Percentiles rank a stretch among this genome's conserved stretches.
Conservation (phyloP, 495 filamentous ascomycete genomes). For the Xylona heveae region DNA sequence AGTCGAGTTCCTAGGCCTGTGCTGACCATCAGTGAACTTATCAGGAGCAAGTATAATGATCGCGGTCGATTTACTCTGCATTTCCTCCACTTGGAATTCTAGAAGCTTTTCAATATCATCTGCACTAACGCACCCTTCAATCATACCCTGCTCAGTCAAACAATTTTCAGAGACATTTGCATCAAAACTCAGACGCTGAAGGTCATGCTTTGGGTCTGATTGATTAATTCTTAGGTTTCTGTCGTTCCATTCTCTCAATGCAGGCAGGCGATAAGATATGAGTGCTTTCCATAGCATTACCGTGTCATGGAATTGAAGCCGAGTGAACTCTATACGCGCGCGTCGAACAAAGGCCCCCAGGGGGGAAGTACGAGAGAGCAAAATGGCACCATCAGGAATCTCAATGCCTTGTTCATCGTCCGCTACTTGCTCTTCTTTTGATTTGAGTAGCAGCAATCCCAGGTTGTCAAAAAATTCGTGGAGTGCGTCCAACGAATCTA, state of each 20-base stretch:
- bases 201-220: too few relatives aligned
- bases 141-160: too few relatives aligned
- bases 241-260: constrained; percentile 44
- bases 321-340: constrained; percentile 55
- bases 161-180: too few relatives aligned
- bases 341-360: constrained; percentile 69
- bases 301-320: constrained; percentile 57
- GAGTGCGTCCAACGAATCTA: constrained; percentile 60
- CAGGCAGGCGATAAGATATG: constrained; percentile 55
- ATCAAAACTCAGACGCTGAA: constrained; percentile 56
- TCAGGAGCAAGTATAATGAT: neutral
- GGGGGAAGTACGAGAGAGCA: constrained; percentile 42
- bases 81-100: constrained; percentile 69
- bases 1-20: constrained; percentile 45
- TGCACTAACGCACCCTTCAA: constrained; percentile 31
- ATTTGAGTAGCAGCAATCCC: constrained; percentile 34
- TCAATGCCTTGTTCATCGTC: constrained; percentile 28
- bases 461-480: constrained; percentile 41
- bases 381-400: constrained; percentile 5
- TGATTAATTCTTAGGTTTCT: constrained; percentile 39
- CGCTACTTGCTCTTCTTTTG: constrained; percentile 29
- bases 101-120: constrained; percentile 70
- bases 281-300: constrained; percentile 62
- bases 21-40: constrained; percentile 11
- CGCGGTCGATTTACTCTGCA: constrained; percentile 44